Percentiles rank a stretch among this genome's conserved stretches.
These are phyloP conservation scores for Gossypium lobatum DNA, from an alignment of 441 rosid species.

Conservation along the genomic window DNA sequence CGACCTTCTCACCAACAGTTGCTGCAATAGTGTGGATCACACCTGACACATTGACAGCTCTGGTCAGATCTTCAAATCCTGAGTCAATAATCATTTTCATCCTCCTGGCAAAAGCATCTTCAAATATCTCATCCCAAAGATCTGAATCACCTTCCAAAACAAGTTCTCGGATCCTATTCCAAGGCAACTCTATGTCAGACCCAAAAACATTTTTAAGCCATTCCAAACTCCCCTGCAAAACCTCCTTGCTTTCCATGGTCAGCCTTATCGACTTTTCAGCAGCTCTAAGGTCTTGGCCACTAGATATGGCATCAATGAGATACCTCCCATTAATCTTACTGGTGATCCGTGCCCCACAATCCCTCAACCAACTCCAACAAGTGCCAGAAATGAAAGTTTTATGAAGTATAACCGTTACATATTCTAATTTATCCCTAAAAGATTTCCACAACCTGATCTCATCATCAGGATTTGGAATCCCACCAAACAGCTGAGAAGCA, in stretches of 20 bases:
- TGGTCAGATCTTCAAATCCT: constrained; percentile 58
- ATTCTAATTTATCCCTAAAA: constrained; percentile 76
- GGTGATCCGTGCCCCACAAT: constrained; percentile 54
- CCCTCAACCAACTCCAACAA: constrained; percentile 81
- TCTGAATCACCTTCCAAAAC: constrained; percentile 82
- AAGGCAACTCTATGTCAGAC: constrained; percentile 89
- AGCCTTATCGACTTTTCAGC: constrained; percentile 78
- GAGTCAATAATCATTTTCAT: constrained; percentile 68
- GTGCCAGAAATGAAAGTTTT: constrained; percentile 50
- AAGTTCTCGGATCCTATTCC: constrained; percentile 90
- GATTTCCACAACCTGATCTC: constrained; percentile 86
- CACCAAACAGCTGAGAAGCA: constrained; percentile 86
- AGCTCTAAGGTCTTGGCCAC: constrained; percentile 69
- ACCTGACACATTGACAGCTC: constrained; percentile 48
- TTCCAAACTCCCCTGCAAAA: constrained; percentile 79
- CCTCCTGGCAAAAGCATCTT: constrained; percentile 84
- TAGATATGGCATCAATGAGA: constrained; percentile 57
- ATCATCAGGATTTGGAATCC: constrained; percentile 88
- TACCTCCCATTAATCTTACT: constrained; percentile 60
- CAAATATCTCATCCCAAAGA: constrained; percentile 97
- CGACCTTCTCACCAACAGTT: constrained; percentile 42
- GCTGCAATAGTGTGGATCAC: constrained; percentile 42
- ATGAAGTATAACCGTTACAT: constrained; percentile 50
- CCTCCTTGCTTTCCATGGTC: constrained; percentile 83
- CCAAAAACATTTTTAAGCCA: constrained; percentile 94